phyloP scores from a whole-genome alignment of 345 rosid species.

The Euphorbia tirucalli region DNA sequence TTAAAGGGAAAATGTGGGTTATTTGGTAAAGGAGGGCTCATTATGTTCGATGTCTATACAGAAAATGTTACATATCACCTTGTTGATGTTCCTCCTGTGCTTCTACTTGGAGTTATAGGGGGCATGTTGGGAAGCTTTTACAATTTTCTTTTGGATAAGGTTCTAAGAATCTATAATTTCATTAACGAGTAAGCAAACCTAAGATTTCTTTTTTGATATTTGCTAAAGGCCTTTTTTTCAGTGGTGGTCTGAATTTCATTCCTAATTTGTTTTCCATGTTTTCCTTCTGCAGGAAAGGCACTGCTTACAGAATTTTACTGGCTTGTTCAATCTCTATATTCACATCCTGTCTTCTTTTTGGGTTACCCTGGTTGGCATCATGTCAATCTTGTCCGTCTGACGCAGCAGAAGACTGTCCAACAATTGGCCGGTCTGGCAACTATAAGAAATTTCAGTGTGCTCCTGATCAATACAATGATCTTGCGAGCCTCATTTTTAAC shows the following conservation, averaged over 20 bases:
- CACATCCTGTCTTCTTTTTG: conserved; percentile 88
- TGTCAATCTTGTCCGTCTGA: conserved; percentile 75
- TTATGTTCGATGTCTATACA: conserved; percentile 83
- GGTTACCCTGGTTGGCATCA: conserved; percentile 80
- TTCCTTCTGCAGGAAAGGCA: conserved; percentile 58
- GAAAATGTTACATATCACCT: conserved; percentile 64
- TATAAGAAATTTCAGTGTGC: conserved; percentile 90
- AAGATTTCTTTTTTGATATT: conserved; percentile 8
- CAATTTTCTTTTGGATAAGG: conserved; percentile 65
- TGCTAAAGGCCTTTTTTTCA: background rate
- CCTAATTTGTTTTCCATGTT: conserved; percentile 14
- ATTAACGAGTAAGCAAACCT: conserved; percentile 63
- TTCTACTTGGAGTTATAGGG: conserved; percentile 75
- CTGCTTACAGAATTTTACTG: conserved; percentile 49
- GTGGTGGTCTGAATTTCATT: background rate
- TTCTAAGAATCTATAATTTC: conserved; percentile 64
- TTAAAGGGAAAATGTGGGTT: conserved; percentile 78
- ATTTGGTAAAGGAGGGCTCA: conserved; percentile 91
- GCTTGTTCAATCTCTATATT: conserved; percentile 68
- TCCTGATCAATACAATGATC: conserved; percentile 74
- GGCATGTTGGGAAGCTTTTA: conserved; percentile 83
- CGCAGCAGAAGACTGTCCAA: conserved; percentile 81
- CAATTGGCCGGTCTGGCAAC: conserved; percentile 92
- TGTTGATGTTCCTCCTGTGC: conserved; percentile 69
- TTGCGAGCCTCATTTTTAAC: conserved; percentile 95